Percentiles rank a stretch among this genome's conserved stretches.
Evolutionary conservation across 352 stramenopile species (phyloP).

Genomic region (Phytophthora colocasiae): DNA sequence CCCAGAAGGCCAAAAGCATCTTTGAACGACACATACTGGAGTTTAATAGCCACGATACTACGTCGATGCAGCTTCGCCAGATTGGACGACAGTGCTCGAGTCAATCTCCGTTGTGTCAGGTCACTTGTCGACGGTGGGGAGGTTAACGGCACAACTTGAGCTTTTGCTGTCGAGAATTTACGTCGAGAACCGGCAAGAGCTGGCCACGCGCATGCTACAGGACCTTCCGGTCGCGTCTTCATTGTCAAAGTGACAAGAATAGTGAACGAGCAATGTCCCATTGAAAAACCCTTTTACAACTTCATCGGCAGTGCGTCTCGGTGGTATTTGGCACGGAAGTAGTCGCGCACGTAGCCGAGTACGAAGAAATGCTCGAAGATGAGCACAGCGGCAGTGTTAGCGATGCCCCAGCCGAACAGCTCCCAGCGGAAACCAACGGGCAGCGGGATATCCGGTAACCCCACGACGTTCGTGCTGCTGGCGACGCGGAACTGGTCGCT

Average conservation of each 20-base stretch:
- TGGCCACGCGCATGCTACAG: not conserved
- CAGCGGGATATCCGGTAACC: conserved; percentile 73
- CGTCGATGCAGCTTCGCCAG: conserved; percentile 5
- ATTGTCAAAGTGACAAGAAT: conserved; percentile 1
- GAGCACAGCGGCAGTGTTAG: conserved; percentile 59
- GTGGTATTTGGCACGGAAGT: conserved; percentile 71
- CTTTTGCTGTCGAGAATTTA: conserved; percentile 6
- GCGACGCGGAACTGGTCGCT: conserved; percentile 76
- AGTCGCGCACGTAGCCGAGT: conserved; percentile 70
- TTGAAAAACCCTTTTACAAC: conserved; percentile 40
- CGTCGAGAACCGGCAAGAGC: not conserved
- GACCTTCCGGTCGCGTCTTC: conserved; percentile 9
- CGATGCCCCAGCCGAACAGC: conserved; percentile 63
- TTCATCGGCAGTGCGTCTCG: conserved; percentile 68
- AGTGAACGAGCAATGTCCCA: no score
- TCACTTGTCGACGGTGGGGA: not conserved
- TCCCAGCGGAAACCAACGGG: conserved; percentile 68
- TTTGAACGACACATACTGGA: conserved; percentile 24
- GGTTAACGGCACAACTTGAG: conserved; percentile 10
- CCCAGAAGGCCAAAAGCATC: conserved; percentile 33
- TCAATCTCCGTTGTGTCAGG: not conserved
- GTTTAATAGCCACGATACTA: conserved; percentile 18
- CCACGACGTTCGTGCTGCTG: conserved; percentile 78
- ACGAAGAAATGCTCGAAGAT: conserved; percentile 75
- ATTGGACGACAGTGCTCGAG: not conserved